Percentiles rank a stretch among this genome's conserved stretches.
Conservation (phyloP, 176 grass and related monocot genomes). For the Avena eriantha region DNA sequence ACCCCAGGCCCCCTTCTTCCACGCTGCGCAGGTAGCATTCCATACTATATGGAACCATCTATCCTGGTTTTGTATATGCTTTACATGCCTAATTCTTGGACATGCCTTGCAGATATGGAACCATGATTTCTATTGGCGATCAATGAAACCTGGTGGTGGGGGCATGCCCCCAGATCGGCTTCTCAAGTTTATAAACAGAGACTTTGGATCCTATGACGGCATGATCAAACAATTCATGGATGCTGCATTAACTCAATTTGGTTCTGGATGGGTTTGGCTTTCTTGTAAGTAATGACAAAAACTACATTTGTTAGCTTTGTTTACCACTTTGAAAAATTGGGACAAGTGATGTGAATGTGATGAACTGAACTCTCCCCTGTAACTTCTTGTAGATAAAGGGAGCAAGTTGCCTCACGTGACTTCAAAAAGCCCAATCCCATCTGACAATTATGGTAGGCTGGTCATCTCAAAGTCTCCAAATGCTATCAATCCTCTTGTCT, state of each 20-base stretch:
- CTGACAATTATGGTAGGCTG: conserved; percentile 75
- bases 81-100: conserved; percentile 14
- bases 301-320: not conserved
- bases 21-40: conserved; percentile 71
- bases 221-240: conserved; percentile 67
- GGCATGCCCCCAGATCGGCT: conserved; percentile 55
- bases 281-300: conserved; percentile 63
- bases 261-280: conserved; percentile 98
- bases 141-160: conserved; percentile 77
- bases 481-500: conserved; percentile 85
- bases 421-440: conserved; percentile 75
- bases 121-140: conserved; percentile 95
- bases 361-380: conserved; percentile 31
- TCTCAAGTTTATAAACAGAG: conserved; percentile 72
- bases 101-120: conserved; percentile 73
- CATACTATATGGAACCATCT: not conserved
- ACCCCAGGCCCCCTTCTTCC: conserved; percentile 68
- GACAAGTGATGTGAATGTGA: not conserved
- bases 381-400: conserved; percentile 63
- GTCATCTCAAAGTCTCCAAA: conserved; percentile 84
- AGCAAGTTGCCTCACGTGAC: conserved; percentile 75
- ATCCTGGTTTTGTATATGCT: not conserved
- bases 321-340: not conserved
- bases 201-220: conserved; percentile 78
- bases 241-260: conserved; percentile 79